Percentiles rank a stretch among this genome's conserved stretches.
These are phyloP conservation scores for Fusarium sp. DNA, from an alignment of 2,329 filamentous ascomycete genomes.

Conservation along the genomic window DNA sequence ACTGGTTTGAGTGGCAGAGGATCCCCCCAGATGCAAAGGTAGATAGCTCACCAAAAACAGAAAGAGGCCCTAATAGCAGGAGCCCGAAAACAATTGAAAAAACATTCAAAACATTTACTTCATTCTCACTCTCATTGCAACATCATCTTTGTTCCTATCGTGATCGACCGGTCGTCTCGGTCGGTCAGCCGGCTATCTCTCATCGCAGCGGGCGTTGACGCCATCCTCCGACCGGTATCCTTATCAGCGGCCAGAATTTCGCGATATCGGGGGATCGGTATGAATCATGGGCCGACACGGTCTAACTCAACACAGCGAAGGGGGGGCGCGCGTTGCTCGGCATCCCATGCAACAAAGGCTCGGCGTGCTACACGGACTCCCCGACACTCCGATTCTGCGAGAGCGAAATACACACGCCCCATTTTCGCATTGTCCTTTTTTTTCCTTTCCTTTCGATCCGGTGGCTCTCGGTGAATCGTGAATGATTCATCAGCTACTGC, in stretches of 20 bases:
- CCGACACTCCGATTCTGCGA: not conserved
- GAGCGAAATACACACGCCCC: slow-evolving; percentile 5
- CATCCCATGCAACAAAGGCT: not conserved
- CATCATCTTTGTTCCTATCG: not conserved
- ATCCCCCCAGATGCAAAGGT: slow-evolving; percentile 15
- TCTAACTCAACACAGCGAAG: slow-evolving; percentile 23
- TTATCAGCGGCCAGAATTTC: slow-evolving; percentile 36
- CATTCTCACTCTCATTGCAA: slow-evolving; percentile 8
- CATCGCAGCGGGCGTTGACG: slow-evolving; percentile 20
- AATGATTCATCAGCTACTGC: slow-evolving; percentile 40
- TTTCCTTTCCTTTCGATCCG: slow-evolving; percentile 10
- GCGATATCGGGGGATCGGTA: slow-evolving; percentile 39
- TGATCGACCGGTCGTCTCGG: slow-evolving; percentile 1
- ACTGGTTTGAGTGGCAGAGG: slow-evolving; percentile 43
- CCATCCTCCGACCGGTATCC: slow-evolving; percentile 26
- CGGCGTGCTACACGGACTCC: slow-evolving; percentile 7
- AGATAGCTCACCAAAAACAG: slow-evolving; percentile 41
- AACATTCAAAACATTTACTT: slow-evolving; percentile 35
- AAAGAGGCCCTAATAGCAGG: slow-evolving; percentile 9
- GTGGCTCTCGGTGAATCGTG: slow-evolving; percentile 17
- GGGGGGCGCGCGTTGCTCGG: slow-evolving; percentile 14
- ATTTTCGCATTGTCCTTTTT: not conserved
- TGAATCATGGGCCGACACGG: slow-evolving; percentile 32
- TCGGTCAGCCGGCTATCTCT: slow-evolving; percentile 26
- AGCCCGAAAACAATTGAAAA: slow-evolving; percentile 32